These are phyloP conservation scores for Claviceps purpurea DNA, from an alignment of 2,329 filamentous ascomycete genomes.

Conservation along the genomic window DNA sequence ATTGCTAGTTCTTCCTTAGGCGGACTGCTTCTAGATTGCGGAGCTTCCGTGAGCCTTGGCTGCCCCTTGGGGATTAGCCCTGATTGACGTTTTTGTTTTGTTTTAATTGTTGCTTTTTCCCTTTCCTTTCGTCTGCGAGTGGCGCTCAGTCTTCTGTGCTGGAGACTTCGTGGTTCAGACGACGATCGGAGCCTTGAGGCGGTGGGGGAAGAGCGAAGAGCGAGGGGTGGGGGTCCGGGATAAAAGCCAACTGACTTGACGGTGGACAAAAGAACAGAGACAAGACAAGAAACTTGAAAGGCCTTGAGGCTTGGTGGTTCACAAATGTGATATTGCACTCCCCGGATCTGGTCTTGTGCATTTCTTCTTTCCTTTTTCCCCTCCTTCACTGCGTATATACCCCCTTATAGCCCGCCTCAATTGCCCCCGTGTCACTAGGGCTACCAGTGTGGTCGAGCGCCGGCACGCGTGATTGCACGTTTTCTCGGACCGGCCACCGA, in stretches of 20 bases:
- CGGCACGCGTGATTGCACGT: not conserved
- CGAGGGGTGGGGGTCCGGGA: not conserved
- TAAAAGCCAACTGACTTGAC: no score
- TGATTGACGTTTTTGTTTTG: not conserved
- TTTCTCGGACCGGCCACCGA: not conserved
- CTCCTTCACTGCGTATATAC: not conserved
- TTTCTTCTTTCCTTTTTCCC: not conserved
- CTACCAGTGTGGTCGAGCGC: not conserved
- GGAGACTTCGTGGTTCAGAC: not conserved
- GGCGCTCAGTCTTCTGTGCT: not conserved
- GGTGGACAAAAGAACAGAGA: not conserved
- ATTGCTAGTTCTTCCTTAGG: not conserved
- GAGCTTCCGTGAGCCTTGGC: constrained; percentile 8
- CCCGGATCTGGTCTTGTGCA: not conserved
- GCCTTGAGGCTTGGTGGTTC: not conserved
- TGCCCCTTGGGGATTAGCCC: constrained; percentile 9
- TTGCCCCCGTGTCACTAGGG: not conserved
- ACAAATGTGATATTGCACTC: not conserved
- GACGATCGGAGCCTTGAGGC: not conserved
- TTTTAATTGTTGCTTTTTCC: not conserved
- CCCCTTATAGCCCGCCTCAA: not conserved
- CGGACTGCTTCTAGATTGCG: not conserved
- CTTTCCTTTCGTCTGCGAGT: not conserved
- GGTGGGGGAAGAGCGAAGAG: not conserved
- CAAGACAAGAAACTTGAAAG: not conserved